Evolutionary conservation across 768 basidiomycete genomes (phyloP), one percentile per base, ranked within the genome.

Genomic region (Mycena belliarum): DNA sequence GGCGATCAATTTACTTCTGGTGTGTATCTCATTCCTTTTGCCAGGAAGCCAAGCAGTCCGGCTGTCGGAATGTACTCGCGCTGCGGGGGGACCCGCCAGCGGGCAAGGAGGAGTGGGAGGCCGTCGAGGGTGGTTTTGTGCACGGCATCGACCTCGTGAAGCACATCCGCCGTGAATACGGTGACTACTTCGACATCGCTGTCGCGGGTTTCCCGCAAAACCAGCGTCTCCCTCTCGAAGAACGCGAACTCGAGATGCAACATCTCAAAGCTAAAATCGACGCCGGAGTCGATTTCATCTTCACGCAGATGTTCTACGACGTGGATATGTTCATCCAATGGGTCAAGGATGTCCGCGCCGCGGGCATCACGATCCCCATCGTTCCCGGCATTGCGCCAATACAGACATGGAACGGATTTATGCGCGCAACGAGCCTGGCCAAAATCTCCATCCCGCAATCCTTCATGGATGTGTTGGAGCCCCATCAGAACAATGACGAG

Each of bases 301-400:
- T 98, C 78, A 97, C 95, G 0, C 95, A 98, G 73, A 94, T 98
- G 93, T 98, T 98, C 77, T 97, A 95, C 75, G 95, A 97, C 66
- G 87, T 89, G 46, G 82, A 92, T 32, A 69, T 98, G 65, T 98
- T 99, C 76, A 86, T 97, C 67, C 79, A 80, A 48, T 99, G 97
- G 97, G 95, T 91, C 38, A 86, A 85, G 59, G 77, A 83, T 42
- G 85, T 93, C 29, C 85, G 94, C 56, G 89, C 79, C 12, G 91
- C 89, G 0, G 94, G 93, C 8, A 94, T 95, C 70, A 90, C 86
- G 2, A 79, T 95, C 26, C 95, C 94, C 18, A 90, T 96, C 64
- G 88, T 95, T 14, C 94, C 93, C 29, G 94, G 94, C n/a, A 88
- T 96, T 63, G 92, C 91, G 68, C 94, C 94, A 18, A 93, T 96